Evolutionary conservation across 75 land plant species (phyloP).

Genomic region (Azolla pinnata): DNA sequence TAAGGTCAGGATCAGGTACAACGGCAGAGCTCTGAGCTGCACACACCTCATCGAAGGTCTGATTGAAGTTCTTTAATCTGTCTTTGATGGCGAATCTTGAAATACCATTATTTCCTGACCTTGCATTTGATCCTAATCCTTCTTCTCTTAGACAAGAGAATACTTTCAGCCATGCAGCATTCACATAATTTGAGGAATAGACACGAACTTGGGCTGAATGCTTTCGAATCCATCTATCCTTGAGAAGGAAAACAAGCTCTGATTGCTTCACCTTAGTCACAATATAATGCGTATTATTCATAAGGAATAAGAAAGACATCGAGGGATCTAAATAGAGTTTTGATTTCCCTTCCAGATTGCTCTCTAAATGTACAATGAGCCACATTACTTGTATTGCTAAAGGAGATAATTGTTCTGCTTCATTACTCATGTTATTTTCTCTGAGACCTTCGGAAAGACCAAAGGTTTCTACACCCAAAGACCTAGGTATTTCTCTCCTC

Average conservation of each 20-base stretch:
- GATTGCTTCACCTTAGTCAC: conserved; percentile 29
- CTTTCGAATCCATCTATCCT: conserved; percentile 47
- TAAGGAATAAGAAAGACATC: conserved; percentile 46
- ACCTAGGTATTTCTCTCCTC: conserved; percentile 1
- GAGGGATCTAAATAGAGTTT: conserved; percentile 39
- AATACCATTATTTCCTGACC: conserved; percentile 19
- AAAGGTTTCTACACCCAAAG: conserved; percentile 5
- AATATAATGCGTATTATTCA: conserved; percentile 58
- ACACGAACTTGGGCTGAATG: conserved; percentile 39
- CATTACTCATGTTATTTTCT: conserved; percentile 16
- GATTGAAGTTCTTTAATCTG: conserved; percentile 26
- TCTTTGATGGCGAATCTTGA: conserved; percentile 22
- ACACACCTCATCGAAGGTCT: conserved; percentile 30
- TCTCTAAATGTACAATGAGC: conserved; percentile 39
- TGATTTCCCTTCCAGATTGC: conserved; percentile 51
- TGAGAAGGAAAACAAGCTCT: conserved; percentile 33
- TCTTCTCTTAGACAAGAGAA: conserved; percentile 24
- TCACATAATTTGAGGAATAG: conserved; percentile 42
- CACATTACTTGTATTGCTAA: conserved; percentile 41
- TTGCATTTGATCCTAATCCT: conserved; percentile 16
- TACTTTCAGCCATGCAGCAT: conserved; percentile 45
- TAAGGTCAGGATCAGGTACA: conserved; percentile 67
- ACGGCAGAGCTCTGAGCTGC: conserved; percentile 58
- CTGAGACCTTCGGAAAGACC: neutral
- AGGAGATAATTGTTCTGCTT: conserved; percentile 19